Evolutionary conservation across 805 yeast genomes (phyloP).

Genomic region (Scheffersomyces stipitis): DNA sequence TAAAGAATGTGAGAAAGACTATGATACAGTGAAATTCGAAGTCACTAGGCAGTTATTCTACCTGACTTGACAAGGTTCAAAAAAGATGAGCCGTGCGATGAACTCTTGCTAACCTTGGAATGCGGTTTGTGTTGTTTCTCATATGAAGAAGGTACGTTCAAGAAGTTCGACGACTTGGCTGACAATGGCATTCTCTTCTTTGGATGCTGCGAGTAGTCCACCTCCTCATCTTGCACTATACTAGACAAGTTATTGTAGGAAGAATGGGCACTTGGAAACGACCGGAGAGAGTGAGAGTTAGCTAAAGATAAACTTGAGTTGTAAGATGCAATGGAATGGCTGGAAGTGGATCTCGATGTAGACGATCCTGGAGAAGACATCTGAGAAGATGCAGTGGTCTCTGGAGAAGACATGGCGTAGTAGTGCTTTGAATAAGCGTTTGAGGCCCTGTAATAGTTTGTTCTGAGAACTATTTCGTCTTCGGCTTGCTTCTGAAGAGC

Average conservation of each 20-base stretch:
- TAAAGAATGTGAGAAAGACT: too few species aligned
- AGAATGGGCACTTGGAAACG: constrained; percentile 1
- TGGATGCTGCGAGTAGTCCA: constrained; percentile 1
- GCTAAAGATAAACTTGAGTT: constrained; percentile 16
- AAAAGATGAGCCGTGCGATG: constrained; percentile 1
- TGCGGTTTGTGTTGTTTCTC: constrained; percentile 4
- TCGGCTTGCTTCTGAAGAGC: constrained; percentile 33
- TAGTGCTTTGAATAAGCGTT: constrained; percentile 11
- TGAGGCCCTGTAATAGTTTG: constrained; percentile 32
- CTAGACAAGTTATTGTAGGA: constrained; percentile 9
- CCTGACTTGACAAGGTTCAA: constrained; percentile 9
- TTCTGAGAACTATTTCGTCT: constrained; percentile 25
- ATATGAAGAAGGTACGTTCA: constrained; percentile 5
- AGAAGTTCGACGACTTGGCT: constrained; percentile 6
- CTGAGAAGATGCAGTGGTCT: constrained; percentile 9
- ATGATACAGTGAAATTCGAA: background rate
- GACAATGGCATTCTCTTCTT: constrained; percentile 9
- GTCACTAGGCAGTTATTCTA: constrained; percentile 10
- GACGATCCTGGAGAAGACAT: constrained; percentile 7
- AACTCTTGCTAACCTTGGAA: constrained; percentile 2
- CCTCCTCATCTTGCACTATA: constrained; percentile 4
- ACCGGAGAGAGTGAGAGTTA: constrained; percentile 3
- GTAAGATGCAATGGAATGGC: constrained; percentile 15
- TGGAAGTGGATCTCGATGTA: constrained; percentile 7
- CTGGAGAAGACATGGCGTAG: background rate